phyloP scores from a whole-genome alignment of 768 basidiomycete genomes.

The Kwoniella mangroviensis region DNA sequence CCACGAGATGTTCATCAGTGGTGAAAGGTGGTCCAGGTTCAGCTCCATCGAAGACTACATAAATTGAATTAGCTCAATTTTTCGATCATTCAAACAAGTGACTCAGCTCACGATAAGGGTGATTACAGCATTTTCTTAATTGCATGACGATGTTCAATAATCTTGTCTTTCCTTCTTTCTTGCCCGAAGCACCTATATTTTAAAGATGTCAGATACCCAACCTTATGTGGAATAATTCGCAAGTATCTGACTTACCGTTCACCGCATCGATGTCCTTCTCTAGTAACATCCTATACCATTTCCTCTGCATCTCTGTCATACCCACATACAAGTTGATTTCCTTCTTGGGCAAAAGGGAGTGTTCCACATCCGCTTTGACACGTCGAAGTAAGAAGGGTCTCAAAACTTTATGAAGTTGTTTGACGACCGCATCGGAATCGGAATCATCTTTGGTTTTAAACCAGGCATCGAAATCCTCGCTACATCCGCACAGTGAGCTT shows the following conservation, averaged over 20 bases:
- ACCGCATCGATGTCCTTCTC: conserved; percentile 99
- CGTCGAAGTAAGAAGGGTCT: conserved; percentile 90
- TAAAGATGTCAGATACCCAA: no score
- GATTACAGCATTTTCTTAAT: conserved; percentile 63
- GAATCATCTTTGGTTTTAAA: conserved; percentile 81
- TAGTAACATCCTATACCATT: conserved; percentile 90
- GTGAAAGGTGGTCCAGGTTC: conserved; percentile 99
- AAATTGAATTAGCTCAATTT: neutral
- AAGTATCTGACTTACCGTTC: conserved; percentile 67
- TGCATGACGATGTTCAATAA: conserved; percentile 99
- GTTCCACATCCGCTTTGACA: conserved; percentile 97
- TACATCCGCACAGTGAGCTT: conserved; percentile 22
- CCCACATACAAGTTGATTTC: conserved; percentile 99
- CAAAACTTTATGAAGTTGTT: conserved; percentile 95
- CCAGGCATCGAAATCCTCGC: conserved; percentile 89
- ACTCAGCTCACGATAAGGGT: conserved; percentile 56
- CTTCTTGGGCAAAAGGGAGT: conserved; percentile 93
- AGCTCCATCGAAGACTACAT: conserved; percentile 20
- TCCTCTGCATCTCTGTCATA: conserved; percentile 94
- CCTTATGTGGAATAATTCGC: neutral
- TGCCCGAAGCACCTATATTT: conserved; percentile 75
- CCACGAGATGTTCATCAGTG: conserved; percentile 92
- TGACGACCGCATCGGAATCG: conserved; percentile 84
- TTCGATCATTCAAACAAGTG: conserved; percentile 7
- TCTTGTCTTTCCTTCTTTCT: conserved; percentile 97